These are phyloP conservation scores for Aphanomyces euteiches DNA, from an alignment of 352 stramenopile species.

Conservation along the genomic window DNA sequence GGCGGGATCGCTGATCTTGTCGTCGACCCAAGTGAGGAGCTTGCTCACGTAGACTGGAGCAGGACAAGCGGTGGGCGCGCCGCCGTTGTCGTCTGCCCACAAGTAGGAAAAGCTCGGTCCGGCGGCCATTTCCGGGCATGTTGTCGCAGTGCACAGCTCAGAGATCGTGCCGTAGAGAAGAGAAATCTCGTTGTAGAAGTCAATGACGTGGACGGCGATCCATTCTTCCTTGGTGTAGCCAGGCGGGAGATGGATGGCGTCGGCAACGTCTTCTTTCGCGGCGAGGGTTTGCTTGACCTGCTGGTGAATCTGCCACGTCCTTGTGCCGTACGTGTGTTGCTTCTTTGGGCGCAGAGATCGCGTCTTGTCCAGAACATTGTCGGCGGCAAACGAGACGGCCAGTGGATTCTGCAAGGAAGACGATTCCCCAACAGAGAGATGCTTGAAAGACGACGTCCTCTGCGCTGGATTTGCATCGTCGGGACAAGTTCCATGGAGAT, in stretches of 20 bases:
- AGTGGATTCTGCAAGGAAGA: too few species aligned
- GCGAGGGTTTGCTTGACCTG: slow-evolving; percentile 71
- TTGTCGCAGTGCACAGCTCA: slow-evolving; percentile 64
- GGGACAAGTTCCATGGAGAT: not conserved
- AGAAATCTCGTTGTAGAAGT: slow-evolving; percentile 93
- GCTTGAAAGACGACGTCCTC: not conserved
- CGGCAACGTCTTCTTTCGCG: slow-evolving; percentile 47
- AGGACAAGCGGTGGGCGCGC: slow-evolving; percentile 50
- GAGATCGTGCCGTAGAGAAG: slow-evolving; percentile 87
- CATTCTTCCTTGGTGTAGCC: slow-evolving; percentile 61
- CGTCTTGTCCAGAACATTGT: slow-evolving; percentile 51
- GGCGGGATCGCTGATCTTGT: slow-evolving; percentile 66
- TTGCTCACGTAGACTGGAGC: slow-evolving; percentile 82
- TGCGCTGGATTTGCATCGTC: not conserved
- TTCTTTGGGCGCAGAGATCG: slow-evolving; percentile 52
- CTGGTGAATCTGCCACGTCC: slow-evolving; percentile 63
- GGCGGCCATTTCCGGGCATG: slow-evolving; percentile 68
- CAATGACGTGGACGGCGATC: slow-evolving; percentile 73
- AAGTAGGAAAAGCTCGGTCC: slow-evolving; percentile 85
- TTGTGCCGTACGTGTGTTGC: slow-evolving; percentile 52
- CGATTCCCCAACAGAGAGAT: not conserved
- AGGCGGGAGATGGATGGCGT: slow-evolving; percentile 64
- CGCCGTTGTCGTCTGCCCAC: slow-evolving; percentile 68
- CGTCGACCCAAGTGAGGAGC: slow-evolving; percentile 84
- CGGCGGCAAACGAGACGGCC: not conserved